Evolutionary conservation across 179 eudicot genomes (phyloP), one percentile per base, ranked within the genome.

Genomic region (Patellifolia procumbens): DNA sequence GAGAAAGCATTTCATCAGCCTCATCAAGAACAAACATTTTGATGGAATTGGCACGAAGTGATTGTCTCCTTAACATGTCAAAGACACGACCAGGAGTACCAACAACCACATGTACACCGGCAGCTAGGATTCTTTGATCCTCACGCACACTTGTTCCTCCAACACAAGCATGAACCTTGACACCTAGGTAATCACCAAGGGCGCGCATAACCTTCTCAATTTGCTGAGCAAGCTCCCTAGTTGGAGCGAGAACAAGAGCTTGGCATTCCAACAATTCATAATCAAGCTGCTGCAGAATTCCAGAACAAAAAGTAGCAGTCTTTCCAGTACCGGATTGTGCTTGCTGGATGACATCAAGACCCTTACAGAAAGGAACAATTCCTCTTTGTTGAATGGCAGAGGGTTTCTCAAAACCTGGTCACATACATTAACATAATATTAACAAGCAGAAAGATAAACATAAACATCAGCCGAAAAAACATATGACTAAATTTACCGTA

Each of bases 301-400:
- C 83, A 35, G 83, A 83, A 74, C 86, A 83, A 60, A 80, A 83
- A 6, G 86, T 83, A 7, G 83, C 83, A 0, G 83, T 80, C 56
- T 83, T 80, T 42, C 86, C 86, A 28, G 86, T 77, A 35, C 86
- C 86, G 39, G 83, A 80, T 49, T 83, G 83, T 53, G 86, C 86
- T 49, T 83, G 86, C 58, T 82, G 85, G 17, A 82, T 82, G 34
- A 82, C 85, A 82, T 82, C 85, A 64, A 82, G 82, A 65, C 85
- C 87, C 73, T 84, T 81, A 78, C 82, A 78, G 60, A 84, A 84
- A 17, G 87, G 87, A 53, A 81, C 84, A 13, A 84, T 84, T 56
- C 87, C 87, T 61, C 87, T 75, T 69, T 84, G 84, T 59, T 84
- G 87, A 62, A 84, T 84, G 2, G 84, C 84, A 74, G 87, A 84